Base-by-base conservation (phyloP, 2,329 filamentous ascomycete genomes). In the Aureobasidium sp. region DNA sequence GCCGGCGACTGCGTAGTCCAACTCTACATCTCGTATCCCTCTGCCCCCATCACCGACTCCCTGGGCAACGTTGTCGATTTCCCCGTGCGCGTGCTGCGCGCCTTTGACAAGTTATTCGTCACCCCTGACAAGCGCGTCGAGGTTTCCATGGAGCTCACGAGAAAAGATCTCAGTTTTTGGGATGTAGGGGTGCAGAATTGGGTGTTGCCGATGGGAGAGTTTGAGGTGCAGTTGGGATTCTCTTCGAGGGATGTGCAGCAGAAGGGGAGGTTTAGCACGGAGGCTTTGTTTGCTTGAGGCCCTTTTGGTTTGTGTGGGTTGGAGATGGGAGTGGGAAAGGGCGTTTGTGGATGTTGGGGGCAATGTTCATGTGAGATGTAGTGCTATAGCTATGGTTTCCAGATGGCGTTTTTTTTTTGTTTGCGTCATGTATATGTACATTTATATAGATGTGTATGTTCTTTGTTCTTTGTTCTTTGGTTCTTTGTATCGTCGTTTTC, bases 1-100 rank as follows among this genome's bases (percentile, higher is more conserved):
- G 69, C 73, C 3, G 83, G 82, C 35, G 74, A 77, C 15, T 74
- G 78, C 17, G 81, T 85, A 2, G 80, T 83, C 1, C 83, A 86
- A 63, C 68, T 84, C 3, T 86, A 86, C 65, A 64, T 84, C 31
- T 74, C 72, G 8, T 77, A 77, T 42, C 79, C 70, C 0, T 33
- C 25, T 0, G 15, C 57, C 1, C 64, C 68, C 21, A 64, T 70
- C 25, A 65, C 58, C 19, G 66, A 69, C 25, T 57, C 61, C 1
- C 64, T 67, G 17, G 68, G 68, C 37, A 45, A 68, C 33, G 1
- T 42, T 3, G 64, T 71, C 21, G 69, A 71, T 53, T 82, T 81
- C 10, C 82, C 82, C 0, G 72, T 77, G 4, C 72, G 72, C 51
- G 64, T 79, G 73, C 51, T 79, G 5, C 66, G 77, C 4, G 72